Conservation (phyloP, 2,329 filamentous ascomycete genomes). For the Gnomoniopsis sp. region DNA sequence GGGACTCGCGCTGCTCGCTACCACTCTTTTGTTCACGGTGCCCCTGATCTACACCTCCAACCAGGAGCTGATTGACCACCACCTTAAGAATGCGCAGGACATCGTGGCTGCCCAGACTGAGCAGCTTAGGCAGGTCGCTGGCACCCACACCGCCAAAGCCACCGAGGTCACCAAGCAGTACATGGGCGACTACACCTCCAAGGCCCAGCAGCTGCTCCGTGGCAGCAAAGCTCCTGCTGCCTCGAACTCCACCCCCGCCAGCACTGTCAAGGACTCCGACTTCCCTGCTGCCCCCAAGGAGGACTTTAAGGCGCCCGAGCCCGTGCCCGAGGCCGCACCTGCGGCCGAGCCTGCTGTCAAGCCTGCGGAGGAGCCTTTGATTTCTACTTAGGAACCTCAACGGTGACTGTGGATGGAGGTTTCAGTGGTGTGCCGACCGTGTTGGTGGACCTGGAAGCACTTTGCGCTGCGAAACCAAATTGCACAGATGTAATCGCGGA, state of each 20-base stretch:
- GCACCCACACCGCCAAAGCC: slow-evolving; percentile 62
- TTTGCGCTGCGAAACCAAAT: background rate
- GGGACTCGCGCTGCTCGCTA: slow-evolving; percentile 60
- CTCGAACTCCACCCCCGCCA: slow-evolving; percentile 27
- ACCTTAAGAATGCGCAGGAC: slow-evolving; percentile 55
- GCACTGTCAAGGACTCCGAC: slow-evolving; percentile 40
- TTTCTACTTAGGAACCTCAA: slow-evolving; percentile 26
- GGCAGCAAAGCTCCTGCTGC: slow-evolving; percentile 39
- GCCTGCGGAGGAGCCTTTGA: slow-evolving; percentile 32
- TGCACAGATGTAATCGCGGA: background rate
- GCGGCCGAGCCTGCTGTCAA: slow-evolving; percentile 29
- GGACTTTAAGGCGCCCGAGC: slow-evolving; percentile 28
- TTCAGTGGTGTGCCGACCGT: background rate
- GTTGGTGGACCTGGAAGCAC: background rate
- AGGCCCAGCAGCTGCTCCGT: slow-evolving; percentile 62
- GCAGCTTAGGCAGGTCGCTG: slow-evolving; percentile 59
- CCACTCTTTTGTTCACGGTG: slow-evolving; percentile 57
- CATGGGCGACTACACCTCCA: slow-evolving; percentile 63
- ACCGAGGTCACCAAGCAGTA: slow-evolving; percentile 65
- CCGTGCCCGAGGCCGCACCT: slow-evolving; percentile 19
- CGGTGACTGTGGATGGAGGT: background rate
- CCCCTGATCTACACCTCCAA: slow-evolving; percentile 65
- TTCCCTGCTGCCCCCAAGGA: slow-evolving; percentile 44
- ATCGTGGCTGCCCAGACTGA: slow-evolving; percentile 60
- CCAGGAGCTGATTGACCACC: slow-evolving; percentile 65